phyloP scores from a whole-genome alignment of 306 rosid species.

The Quercus rubra region DNA sequence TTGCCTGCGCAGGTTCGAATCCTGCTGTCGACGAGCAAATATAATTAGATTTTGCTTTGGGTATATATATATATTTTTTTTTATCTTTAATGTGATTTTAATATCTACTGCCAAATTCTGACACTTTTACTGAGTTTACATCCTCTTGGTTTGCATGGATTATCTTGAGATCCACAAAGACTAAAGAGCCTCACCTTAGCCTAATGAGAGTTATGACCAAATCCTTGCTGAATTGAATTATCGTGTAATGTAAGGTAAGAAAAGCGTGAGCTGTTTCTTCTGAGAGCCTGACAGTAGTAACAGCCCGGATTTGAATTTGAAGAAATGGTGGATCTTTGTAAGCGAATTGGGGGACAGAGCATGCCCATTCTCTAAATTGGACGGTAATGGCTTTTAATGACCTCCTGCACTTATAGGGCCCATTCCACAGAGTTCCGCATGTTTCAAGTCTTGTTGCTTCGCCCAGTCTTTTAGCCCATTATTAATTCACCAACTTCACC shows the following conservation, averaged over 20 bases:
- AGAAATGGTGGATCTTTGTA: background rate
- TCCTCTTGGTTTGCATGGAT: too few relatives aligned
- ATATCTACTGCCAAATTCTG: too few relatives aligned
- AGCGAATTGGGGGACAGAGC: background rate
- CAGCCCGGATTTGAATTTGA: background rate
- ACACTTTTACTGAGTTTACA: too few relatives aligned
- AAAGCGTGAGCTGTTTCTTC: background rate
- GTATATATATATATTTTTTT: background rate
- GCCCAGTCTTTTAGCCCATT: background rate
- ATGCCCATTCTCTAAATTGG: background rate
- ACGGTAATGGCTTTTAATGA: background rate
- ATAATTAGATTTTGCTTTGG: background rate
- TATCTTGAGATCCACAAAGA: too few relatives aligned
- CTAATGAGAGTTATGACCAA: too few relatives aligned
- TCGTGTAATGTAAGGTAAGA: too few relatives aligned
- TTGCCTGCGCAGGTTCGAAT: constrained; percentile 1
- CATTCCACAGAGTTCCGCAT: background rate
- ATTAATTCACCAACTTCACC: background rate
- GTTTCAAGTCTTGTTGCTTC: background rate
- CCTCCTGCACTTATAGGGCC: background rate
- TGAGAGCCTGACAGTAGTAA: background rate
- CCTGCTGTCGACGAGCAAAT: background rate
- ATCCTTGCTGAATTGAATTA: too few relatives aligned
- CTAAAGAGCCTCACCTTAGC: too few relatives aligned
- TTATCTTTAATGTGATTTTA: background rate